These are phyloP conservation scores for Phytomonas sp. DNA, from an alignment of 208 protist species.

Conservation along the genomic window DNA sequence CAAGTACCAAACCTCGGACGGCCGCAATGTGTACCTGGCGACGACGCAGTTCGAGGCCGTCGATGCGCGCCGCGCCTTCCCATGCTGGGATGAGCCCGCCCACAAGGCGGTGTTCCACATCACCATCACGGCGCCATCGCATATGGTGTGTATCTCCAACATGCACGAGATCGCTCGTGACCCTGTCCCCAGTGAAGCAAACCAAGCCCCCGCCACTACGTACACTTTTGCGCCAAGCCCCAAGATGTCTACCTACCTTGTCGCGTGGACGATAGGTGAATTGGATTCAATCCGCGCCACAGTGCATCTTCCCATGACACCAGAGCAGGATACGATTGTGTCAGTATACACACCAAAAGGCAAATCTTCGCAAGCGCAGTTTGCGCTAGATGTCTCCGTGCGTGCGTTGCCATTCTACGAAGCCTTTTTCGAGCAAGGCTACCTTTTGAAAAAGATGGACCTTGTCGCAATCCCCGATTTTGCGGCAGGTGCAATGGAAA, in stretches of 20 bases:
- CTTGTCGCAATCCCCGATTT: slow-evolving; percentile 94
- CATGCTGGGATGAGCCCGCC: slow-evolving; percentile 94
- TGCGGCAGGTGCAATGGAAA: slow-evolving; percentile 96
- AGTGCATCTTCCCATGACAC: slow-evolving; percentile 12
- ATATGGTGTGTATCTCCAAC: slow-evolving; percentile 86
- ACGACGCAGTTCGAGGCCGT: slow-evolving; percentile 92
- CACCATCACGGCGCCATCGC: slow-evolving; percentile 58
- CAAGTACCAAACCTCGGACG: slow-evolving; percentile 69
- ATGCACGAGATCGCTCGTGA: slow-evolving; percentile 13
- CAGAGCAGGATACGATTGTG: slow-evolving; percentile 18
- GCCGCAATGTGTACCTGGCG: slow-evolving; percentile 44
- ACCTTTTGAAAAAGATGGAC: slow-evolving; percentile 93
- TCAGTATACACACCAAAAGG: slow-evolving; percentile 47
- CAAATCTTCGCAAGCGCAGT: slow-evolving; percentile 36
- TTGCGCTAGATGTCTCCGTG: slow-evolving; percentile 69
- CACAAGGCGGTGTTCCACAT: slow-evolving; percentile 92
- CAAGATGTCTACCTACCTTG: slow-evolving; percentile 94
- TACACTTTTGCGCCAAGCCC: slow-evolving; percentile 75
- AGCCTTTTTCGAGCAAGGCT: slow-evolving; percentile 76
- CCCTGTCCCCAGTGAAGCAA: not conserved
- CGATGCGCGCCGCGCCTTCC: slow-evolving; percentile 88
- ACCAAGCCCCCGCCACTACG: slow-evolving; percentile 14
- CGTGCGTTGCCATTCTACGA: slow-evolving; percentile 73
- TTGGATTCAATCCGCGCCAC: slow-evolving; percentile 44
- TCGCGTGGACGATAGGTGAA: slow-evolving; percentile 91